phyloP scores from a whole-genome alignment of 129 eudicot species.

The Escallonia rubra region DNA sequence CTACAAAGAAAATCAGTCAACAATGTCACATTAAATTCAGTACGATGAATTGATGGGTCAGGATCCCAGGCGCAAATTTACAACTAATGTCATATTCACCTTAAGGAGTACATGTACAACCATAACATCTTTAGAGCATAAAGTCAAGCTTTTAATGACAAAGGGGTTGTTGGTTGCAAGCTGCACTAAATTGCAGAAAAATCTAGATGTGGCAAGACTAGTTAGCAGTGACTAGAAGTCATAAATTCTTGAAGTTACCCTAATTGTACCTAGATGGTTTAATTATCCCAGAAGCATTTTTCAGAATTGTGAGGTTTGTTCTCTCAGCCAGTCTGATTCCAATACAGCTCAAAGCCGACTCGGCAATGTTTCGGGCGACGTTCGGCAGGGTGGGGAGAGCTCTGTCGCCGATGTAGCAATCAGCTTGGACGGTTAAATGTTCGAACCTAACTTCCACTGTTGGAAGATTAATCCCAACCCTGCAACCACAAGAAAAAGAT shows the following conservation, averaged over 20 bases:
- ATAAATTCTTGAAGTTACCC: too few relatives aligned
- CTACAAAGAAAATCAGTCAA: slow-evolving; percentile 21
- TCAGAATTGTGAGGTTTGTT: slow-evolving; percentile 77
- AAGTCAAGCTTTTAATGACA: too few relatives aligned
- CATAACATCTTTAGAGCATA: too few relatives aligned
- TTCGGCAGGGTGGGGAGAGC: slow-evolving; percentile 88
- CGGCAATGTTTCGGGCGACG: slow-evolving; percentile 54
- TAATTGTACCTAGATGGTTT: slow-evolving; percentile 77
- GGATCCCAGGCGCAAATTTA: too few relatives aligned
- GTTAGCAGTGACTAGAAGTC: too few relatives aligned
- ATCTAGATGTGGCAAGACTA: too few relatives aligned
- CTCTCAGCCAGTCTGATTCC: slow-evolving; percentile 62
- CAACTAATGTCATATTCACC: too few relatives aligned
- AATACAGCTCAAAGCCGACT: slow-evolving; percentile 35
- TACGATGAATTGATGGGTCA: too few relatives aligned
- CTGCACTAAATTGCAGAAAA: too few relatives aligned
- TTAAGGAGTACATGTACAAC: too few relatives aligned
- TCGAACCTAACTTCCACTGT: slow-evolving; percentile 84
- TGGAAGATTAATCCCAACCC: slow-evolving; percentile 92
- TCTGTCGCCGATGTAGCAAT: slow-evolving; percentile 75
- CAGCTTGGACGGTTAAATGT: slow-evolving; percentile 68
- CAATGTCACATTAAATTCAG: too few relatives aligned
- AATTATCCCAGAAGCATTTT: slow-evolving; percentile 78
- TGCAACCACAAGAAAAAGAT: slow-evolving; percentile 18
- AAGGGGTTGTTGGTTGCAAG: too few relatives aligned